These are phyloP conservation scores for Rhodamnia argentea DNA, from an alignment of 345 rosid species.

Conservation along the genomic window DNA sequence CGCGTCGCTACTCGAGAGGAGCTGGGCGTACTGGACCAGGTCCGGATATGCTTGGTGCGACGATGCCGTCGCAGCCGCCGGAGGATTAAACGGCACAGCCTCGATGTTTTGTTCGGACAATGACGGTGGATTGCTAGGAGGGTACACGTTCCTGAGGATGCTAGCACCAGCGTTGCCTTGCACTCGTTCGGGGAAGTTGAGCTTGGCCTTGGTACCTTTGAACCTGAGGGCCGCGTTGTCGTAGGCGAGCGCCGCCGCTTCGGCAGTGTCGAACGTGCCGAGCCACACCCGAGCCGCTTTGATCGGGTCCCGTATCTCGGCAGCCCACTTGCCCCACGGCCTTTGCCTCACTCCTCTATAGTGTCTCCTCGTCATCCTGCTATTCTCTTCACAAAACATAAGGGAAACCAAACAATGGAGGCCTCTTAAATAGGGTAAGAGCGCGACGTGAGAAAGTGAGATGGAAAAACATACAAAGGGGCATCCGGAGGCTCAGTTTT, in stretches of 20 bases:
- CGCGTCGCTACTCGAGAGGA: constrained; percentile 51
- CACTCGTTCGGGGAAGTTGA: constrained; percentile 75
- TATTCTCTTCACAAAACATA: constrained; percentile 25
- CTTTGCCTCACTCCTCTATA: constrained; percentile 94
- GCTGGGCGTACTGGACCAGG: constrained; percentile 57
- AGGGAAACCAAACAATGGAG: not conserved
- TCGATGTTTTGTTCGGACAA: not conserved
- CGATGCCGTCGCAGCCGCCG: constrained; percentile 8
- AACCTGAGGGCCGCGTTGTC: constrained; percentile 82
- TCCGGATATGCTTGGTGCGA: constrained; percentile 39
- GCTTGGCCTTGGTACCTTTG: constrained; percentile 86
- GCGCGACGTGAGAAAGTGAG: not conserved
- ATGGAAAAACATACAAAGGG: not conserved
- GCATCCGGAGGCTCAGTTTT: not conserved
- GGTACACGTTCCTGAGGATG: not conserved
- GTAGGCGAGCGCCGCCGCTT: constrained; percentile 87
- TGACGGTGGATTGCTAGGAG: not conserved
- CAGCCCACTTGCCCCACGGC: constrained; percentile 99
- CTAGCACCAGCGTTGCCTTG: constrained; percentile 22
- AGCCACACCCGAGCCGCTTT: constrained; percentile 85
- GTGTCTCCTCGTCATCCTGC: constrained; percentile 35
- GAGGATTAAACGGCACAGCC: not conserved
- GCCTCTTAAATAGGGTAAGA: not conserved
- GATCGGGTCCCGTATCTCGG: constrained; percentile 80
- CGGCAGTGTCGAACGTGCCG: constrained; percentile 81